These are phyloP conservation scores for Hordeum marinum DNA, from an alignment of 176 grass and related monocot genomes.

Conservation along the genomic window DNA sequence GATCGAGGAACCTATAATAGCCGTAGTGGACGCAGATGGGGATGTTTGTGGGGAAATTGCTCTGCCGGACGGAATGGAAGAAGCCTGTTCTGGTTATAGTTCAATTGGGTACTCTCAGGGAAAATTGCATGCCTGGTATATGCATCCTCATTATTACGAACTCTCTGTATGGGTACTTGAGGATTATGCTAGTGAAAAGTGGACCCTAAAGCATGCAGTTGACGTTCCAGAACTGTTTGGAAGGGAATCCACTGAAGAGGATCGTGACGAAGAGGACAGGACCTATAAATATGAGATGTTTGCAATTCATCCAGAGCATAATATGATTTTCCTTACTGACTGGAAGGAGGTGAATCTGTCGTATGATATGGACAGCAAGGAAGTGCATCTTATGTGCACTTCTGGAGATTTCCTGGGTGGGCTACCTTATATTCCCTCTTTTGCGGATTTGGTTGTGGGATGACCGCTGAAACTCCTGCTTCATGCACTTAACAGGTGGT, in stretches of 20 bases:
- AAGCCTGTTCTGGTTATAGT: neutral
- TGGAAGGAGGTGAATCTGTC: neutral
- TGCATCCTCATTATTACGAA: neutral
- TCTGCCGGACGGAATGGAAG: neutral
- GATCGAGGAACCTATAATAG: neutral
- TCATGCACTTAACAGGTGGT: neutral
- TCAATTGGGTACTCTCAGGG: neutral
- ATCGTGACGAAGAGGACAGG: neutral
- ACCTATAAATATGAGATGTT: neutral
- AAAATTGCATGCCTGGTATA: neutral
- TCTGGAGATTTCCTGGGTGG: neutral
- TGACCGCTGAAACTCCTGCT: neutral
- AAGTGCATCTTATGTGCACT: neutral
- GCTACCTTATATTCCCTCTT: neutral
- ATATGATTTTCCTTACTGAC: neutral
- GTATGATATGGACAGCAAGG: neutral
- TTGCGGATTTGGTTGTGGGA: neutral
- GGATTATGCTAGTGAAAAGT: neutral
- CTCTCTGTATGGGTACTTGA: neutral
- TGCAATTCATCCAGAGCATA: neutral
- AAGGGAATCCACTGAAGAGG: neutral
- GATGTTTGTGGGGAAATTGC: neutral
- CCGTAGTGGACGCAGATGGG: neutral
- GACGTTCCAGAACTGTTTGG: neutral
- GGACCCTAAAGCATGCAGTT: neutral